Percentiles rank a stretch among this genome's conserved stretches.
Evolutionary conservation across 129 eudicot genomes (phyloP).

Genomic region (Chrysanthemum makinoi): DNA sequence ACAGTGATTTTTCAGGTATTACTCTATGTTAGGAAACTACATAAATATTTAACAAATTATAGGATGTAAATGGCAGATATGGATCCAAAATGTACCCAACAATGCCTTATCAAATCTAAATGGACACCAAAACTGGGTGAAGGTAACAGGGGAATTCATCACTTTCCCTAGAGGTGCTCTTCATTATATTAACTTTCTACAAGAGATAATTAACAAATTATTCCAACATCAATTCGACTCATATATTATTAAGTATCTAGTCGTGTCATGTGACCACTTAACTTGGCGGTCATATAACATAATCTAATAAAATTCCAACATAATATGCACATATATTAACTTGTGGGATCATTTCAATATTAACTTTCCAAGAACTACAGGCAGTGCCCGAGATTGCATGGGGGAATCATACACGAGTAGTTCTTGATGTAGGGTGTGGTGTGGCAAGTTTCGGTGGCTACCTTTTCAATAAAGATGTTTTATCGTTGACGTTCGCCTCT

Average conservation of each 20-base stretch:
- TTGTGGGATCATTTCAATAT: constrained; percentile 2
- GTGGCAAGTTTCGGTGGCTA: constrained; percentile 81
- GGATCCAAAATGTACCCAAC: constrained; percentile 47
- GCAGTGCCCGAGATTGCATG: constrained; percentile 64
- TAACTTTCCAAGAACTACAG: constrained; percentile 32
- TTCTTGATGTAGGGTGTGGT: constrained; percentile 73
- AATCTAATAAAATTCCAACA: too few species aligned
- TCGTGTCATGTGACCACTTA: too few species aligned
- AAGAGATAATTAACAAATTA: constrained; percentile 25
- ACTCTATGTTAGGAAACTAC: neutral
- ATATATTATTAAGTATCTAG: too few species aligned
- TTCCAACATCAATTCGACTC: too few species aligned
- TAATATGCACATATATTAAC: too few species aligned
- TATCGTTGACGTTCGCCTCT: constrained; percentile 71
- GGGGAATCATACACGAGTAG: constrained; percentile 74
- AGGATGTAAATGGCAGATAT: constrained; percentile 40
- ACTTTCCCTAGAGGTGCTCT: constrained; percentile 54
- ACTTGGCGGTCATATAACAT: too few species aligned
- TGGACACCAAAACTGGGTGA: constrained; percentile 48
- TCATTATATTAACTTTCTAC: constrained; percentile 42
- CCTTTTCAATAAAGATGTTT: constrained; percentile 73
- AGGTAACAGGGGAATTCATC: constrained; percentile 45
- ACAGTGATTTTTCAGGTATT: neutral
- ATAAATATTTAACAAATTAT: constrained; percentile 2
- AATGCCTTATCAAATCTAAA: constrained; percentile 42